Evolutionary conservation across 2,329 filamentous ascomycete species (phyloP).

Genomic region (Botryosphaeria agaves): DNA sequence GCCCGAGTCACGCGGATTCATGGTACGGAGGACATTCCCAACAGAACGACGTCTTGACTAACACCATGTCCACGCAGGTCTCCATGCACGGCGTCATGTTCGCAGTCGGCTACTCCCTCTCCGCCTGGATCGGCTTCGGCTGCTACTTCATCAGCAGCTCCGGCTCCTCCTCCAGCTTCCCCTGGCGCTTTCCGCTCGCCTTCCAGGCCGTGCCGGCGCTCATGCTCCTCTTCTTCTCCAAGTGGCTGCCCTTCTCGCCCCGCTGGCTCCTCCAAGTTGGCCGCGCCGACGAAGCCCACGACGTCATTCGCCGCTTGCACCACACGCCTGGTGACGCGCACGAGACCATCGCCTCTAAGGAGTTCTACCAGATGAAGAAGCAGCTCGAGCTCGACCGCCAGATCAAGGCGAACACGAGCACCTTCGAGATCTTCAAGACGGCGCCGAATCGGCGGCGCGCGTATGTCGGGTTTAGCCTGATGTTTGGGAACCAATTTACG

Average conservation of each 20-base stretch:
- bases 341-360: conserved; percentile 18
- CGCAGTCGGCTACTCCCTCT: conserved; percentile 21
- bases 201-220: conserved; percentile 24
- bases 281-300: conserved; percentile 20
- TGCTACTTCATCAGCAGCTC: conserved; percentile 19
- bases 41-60: conserved; percentile 1
- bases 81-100: conserved; percentile 24
- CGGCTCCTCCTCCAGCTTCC: conserved; percentile 15
- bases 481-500: conserved; percentile 22
- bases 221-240: conserved; percentile 14
- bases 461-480: conserved; percentile 21
- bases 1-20: conserved; percentile 20
- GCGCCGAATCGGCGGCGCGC: conserved; percentile 21
- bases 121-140: conserved; percentile 23
- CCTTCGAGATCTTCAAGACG: conserved; percentile 25
- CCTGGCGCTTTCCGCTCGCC: conserved; percentile 29
- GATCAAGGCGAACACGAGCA: conserved; percentile 13
- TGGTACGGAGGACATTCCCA: conserved; percentile 10
- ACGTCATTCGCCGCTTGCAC: conserved; percentile 26
- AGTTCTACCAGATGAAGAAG: conserved; percentile 26
- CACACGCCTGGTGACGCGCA: conserved; percentile 20
- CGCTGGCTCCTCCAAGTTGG: conserved; percentile 19
- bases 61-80: conserved; percentile 1
- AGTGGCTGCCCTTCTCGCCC: conserved; percentile 1
- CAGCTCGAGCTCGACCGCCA: conserved; percentile 24